Evolutionary conservation across 1,139 yeast genomes (phyloP).

Genomic region (Scheffersomyces cryptocercus): DNA sequence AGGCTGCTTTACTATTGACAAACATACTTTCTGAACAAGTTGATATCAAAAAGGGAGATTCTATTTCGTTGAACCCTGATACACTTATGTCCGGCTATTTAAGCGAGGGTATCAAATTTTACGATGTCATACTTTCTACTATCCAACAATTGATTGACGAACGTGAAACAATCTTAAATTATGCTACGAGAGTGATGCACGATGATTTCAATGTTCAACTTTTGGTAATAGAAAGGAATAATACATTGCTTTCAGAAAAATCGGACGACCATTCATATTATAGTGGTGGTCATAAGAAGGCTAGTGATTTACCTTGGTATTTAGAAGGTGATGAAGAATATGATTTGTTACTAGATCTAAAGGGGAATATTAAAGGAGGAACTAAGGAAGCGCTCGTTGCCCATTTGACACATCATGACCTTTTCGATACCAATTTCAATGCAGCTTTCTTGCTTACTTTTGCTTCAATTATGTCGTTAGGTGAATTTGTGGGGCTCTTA

Average conservation of each 20-base stretch:
- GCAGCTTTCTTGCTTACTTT: slow-evolving; percentile 74
- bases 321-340: slow-evolving; percentile 76
- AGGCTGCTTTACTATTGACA: slow-evolving; percentile 50
- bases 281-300: slow-evolving; percentile 36
- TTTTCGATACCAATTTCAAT: slow-evolving; percentile 67
- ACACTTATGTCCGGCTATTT: slow-evolving; percentile 48
- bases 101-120: slow-evolving; percentile 44
- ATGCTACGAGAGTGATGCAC: slow-evolving; percentile 77
- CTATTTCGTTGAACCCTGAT: slow-evolving; percentile 52
- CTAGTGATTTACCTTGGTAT: slow-evolving; percentile 70
- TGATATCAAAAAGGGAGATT: slow-evolving; percentile 38
- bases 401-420: slow-evolving; percentile 78
- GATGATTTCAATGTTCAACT: slow-evolving; percentile 67
- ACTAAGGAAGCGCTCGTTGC: slow-evolving; percentile 79
- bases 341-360: slow-evolving; percentile 69
- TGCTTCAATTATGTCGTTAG: slow-evolving; percentile 71
- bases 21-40: slow-evolving; percentile 48
- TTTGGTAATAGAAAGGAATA: slow-evolving; percentile 61
- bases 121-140: slow-evolving; percentile 44
- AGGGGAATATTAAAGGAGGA: slow-evolving; percentile 83
- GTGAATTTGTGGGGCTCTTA: slow-evolving; percentile 62
- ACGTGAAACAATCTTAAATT: slow-evolving; percentile 66
- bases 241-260: slow-evolving; percentile 46
- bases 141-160: slow-evolving; percentile 66
- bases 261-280: slow-evolving; percentile 38